Evolutionary conservation across 306 rosid genomes (phyloP), one percentile per base, ranked within the genome.

Genomic region (Cotoneaster glaucophyllus): DNA sequence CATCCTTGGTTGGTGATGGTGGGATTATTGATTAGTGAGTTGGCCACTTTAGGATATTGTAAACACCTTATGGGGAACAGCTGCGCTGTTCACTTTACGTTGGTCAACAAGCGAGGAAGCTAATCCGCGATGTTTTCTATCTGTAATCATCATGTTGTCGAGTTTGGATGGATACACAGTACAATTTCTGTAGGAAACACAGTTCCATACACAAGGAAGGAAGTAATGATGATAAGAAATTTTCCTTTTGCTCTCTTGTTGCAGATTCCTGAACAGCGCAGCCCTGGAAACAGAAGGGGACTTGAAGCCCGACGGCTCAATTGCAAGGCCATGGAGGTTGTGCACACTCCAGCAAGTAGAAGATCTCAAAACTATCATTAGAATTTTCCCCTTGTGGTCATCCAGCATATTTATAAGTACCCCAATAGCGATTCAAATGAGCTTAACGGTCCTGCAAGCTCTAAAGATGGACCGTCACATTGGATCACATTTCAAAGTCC

Each of bases 291-390:
- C 76, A 2, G 79, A 85, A 17, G 93, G 87, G 56, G 93, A 89
- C 76, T 58, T 85, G 11, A 12, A 48, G 48, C n/a, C 41, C 13
- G 82, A 85, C 68, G 90, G 88, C 1, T 70, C 82, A 63, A 70
- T 80, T 34, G 77, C 81, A 61, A 89, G 82, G 71, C 83, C 77
- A 50, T 91, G 95, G 93, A 82, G 75, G 19, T 71, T 89, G 17
- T 86, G 93, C 85, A 80, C 81, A 22, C 26, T 86, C 18, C 77
- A 87, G 73, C 87, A 91, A 77, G 91, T 88, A n/a, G 88, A 89
- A 74, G 88, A 86, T 59, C 69, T 87, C 13, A 87, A 89, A 74
- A 69, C 78, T 2, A 11, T 85, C 4, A 41, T 85, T 12, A 85
- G 79, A 65, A 82, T 86, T 28, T 19, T 86, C 8, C 90, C 91